Conservation (phyloP, 495 filamentous ascomycete species). For the Patellaria atrata region DNA sequence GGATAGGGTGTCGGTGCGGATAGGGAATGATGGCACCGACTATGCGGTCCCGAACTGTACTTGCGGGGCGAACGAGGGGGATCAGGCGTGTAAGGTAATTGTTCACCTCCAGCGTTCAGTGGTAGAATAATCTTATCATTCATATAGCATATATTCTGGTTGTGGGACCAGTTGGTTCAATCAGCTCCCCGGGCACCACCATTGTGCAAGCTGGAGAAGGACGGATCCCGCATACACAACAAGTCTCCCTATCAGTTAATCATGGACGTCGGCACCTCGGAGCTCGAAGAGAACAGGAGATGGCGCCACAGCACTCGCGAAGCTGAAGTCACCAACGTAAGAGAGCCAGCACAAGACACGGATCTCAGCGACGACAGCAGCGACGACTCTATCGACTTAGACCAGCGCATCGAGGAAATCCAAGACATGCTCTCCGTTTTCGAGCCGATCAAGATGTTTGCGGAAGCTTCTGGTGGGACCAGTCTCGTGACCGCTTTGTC, state of each 20-base stretch:
- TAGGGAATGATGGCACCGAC: slow-evolving; percentile 4
- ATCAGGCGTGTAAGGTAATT: slow-evolving; percentile 17
- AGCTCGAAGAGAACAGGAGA: slow-evolving; percentile 6
- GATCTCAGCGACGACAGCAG: no score
- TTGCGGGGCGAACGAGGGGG: slow-evolving; percentile 17
- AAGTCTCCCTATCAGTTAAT: slow-evolving; percentile 9
- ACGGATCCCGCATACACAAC: slow-evolving; percentile 13
- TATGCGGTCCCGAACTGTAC: slow-evolving; percentile 11
- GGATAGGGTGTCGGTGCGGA: slow-evolving; percentile 14
- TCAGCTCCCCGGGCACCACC: slow-evolving; percentile 1
- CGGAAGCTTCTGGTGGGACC: no score
- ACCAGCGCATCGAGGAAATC: slow-evolving; percentile 6
- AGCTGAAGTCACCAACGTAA: no score
- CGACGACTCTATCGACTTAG: not conserved
- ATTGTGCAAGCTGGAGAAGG: slow-evolving; percentile 3
- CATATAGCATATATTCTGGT: slow-evolving; percentile 19
- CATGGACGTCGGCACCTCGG: slow-evolving; percentile 3
- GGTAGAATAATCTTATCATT: slow-evolving; percentile 2
- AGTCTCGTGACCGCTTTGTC: no score
- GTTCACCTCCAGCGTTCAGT: not conserved
- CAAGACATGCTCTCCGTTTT: slow-evolving; percentile 22
- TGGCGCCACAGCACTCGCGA: no score
- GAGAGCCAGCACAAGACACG: no score
- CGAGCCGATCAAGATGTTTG: slow-evolving; percentile 7
- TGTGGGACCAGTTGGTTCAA: slow-evolving; percentile 12